Base-by-base conservation (phyloP, 305 asterid species). In the Vinca major region DNA sequence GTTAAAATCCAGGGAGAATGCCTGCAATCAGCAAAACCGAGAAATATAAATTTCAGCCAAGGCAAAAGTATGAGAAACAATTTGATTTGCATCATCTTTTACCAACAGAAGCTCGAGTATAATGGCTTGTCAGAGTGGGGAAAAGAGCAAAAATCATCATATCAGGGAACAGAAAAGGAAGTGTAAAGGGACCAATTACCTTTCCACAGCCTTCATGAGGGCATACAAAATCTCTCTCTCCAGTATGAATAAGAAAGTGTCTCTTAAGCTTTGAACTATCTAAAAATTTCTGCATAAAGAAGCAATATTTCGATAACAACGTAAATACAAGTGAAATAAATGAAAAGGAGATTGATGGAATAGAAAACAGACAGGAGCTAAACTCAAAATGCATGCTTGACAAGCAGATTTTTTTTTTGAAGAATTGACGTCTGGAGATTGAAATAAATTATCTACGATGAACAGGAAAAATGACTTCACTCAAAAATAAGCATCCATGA, bases 131-230 rank as follows among this genome's bases (percentile, higher is more conserved):
- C 63, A 54, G 53, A 40, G 19, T 21, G 21, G 43, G 12, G 47
- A 45, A 43, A 37, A 64, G n/a, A 66, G 54, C 39, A 77, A 51
- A 43, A 51, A 45, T 39, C 67, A 70, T 43, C 26, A 3, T 19
- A 40, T 13, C 37, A 16, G 26, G 40, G 19, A 73, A 58, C 60
- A 37, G 45, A 63, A 76, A 63, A 43, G 54, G 7, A 49, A 55
- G 9, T 60, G 71, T 75, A 60, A 58, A 76, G 51, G 57, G 80
- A 72, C 45, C 63, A 72, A 82, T 85, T 80, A 93, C 99, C 97
- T 94, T 94, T 57, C 99, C 99, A 86, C 99, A 91, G 74, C 99
- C 99, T 84, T 89, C 97, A 71, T 91, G 91, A 3, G 99, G 99
- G 75, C 99, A 94, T 11, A 88, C 86, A 74, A 80, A 94, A 80